phyloP scores from a whole-genome alignment of 306 rosid genomes.

The Rubus idaeus region DNA sequence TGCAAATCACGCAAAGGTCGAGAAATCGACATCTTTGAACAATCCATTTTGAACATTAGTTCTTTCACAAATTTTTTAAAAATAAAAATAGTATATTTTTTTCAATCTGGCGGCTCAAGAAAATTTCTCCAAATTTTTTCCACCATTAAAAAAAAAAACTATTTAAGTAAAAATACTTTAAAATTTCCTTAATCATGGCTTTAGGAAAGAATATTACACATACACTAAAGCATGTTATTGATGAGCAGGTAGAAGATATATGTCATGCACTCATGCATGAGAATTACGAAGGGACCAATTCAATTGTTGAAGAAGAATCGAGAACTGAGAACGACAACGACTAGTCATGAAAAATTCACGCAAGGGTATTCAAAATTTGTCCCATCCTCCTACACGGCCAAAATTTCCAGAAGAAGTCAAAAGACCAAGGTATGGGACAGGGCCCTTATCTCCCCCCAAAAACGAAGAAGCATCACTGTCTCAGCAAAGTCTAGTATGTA shows the following conservation, averaged over 20 bases:
- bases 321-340: constrained; percentile 5
- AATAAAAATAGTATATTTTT: no score
- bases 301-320: neutral
- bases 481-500: constrained; percentile 5
- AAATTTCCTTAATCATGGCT: no score
- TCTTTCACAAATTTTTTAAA: no score
- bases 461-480: constrained; percentile 6
- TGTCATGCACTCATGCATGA: neutral
- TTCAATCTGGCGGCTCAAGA: no score
- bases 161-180: no score
- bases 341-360: neutral
- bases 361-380: neutral
- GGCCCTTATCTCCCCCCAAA: constrained; percentile 3
- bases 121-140: no score
- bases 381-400: neutral
- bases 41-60: no score
- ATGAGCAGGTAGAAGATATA: neutral
- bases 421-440: constrained; percentile 1
- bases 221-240: neutral
- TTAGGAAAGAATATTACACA: no score
- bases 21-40: no score
- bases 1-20: no score
- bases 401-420: neutral
- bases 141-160: no score
- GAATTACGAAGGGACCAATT: neutral